phyloP scores from a whole-genome alignment of 352 stramenopile genomes.

The Globisporangium camurandrum region DNA sequence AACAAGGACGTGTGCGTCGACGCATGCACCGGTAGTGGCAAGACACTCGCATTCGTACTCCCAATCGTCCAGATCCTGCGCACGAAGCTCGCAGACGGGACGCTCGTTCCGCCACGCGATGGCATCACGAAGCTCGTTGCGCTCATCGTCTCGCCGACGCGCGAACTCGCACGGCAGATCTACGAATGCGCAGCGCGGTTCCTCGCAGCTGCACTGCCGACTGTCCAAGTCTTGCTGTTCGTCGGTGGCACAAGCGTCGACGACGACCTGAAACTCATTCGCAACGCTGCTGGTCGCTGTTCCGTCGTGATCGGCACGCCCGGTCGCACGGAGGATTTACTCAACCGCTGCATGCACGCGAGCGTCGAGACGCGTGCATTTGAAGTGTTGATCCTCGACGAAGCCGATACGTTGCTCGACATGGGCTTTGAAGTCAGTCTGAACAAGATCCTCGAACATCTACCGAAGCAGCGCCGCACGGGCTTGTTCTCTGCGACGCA shows the following conservation, averaged over 20 bases:
- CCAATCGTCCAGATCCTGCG: constrained; percentile 91
- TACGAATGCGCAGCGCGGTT: constrained; percentile 65
- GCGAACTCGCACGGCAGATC: constrained; percentile 85
- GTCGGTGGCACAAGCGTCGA: constrained; percentile 87
- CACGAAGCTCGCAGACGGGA: constrained; percentile 47
- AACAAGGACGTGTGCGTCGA: constrained; percentile 94
- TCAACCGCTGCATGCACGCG: constrained; percentile 67
- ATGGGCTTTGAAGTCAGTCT: constrained; percentile 96
- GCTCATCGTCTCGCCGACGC: constrained; percentile 86
- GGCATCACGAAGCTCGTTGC: constrained; percentile 65
- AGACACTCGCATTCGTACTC: constrained; percentile 93
- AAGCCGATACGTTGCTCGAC: constrained; percentile 98
- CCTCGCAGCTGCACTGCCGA: constrained; percentile 43
- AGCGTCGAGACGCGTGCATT: constrained; percentile 89
- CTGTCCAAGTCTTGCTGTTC: constrained; percentile 83
- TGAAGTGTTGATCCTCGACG: constrained; percentile 97
- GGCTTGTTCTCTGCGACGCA: constrained; percentile 89
- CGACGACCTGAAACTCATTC: constrained; percentile 71
- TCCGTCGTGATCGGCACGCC: constrained; percentile 80
- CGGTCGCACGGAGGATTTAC: constrained; percentile 82
- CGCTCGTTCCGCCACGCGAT: constrained; percentile 43
- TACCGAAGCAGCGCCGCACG: constrained; percentile 97
- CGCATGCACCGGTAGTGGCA: constrained; percentile 92
- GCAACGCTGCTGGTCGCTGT: constrained; percentile 45
- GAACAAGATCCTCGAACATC: constrained; percentile 90